A percentile compares a stretch with the other conserved stretches of the same genome.
These are phyloP conservation scores for Fusarium heterosporum DNA, from an alignment of 2,329 filamentous ascomycete species.

Conservation along the genomic window DNA sequence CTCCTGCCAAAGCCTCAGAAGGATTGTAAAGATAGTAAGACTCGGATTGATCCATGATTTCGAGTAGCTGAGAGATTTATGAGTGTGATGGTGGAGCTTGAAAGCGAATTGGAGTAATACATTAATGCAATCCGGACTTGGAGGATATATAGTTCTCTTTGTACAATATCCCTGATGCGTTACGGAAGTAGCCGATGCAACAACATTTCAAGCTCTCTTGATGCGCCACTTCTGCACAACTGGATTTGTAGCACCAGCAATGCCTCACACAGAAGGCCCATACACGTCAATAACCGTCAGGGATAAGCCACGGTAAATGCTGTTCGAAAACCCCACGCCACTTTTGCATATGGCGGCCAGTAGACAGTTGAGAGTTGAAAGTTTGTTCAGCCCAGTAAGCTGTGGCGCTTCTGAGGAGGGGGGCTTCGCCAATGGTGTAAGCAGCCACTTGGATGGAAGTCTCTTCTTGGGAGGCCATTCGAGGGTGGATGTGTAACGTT, in stretches of 20 bases:
- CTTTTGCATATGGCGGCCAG: conserved; percentile 15
- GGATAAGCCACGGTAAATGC: conserved; percentile 7
- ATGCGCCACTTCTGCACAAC: conserved; percentile 6
- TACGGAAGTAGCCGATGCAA: neutral
- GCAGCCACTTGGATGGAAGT: conserved; percentile 4
- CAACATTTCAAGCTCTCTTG: neutral
- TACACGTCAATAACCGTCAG: neutral
- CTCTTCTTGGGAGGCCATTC: neutral
- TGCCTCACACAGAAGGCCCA: neutral
- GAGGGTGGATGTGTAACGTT: conserved; percentile 13
- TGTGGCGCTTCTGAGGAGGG: conserved; percentile 7
- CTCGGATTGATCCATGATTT: conserved; percentile 15
- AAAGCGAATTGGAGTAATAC: neutral
- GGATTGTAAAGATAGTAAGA: conserved; percentile 38
- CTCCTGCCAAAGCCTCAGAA: conserved; percentile 30
- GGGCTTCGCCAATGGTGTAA: neutral
- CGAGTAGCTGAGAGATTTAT: accelerated
- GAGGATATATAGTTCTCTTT: conserved; percentile 5
- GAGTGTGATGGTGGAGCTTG: neutral
- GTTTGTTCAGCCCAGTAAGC: conserved; percentile 9
- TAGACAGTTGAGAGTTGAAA: neutral
- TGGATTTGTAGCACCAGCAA: conserved; percentile 12
- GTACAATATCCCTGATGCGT: neutral
- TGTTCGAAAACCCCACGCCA: neutral
- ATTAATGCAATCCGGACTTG: too few relatives aligned